Evolutionary conservation across 352 stramenopile genomes (phyloP), one percentile per base, ranked within the genome.

Genomic region (Phytophthora pisi): DNA sequence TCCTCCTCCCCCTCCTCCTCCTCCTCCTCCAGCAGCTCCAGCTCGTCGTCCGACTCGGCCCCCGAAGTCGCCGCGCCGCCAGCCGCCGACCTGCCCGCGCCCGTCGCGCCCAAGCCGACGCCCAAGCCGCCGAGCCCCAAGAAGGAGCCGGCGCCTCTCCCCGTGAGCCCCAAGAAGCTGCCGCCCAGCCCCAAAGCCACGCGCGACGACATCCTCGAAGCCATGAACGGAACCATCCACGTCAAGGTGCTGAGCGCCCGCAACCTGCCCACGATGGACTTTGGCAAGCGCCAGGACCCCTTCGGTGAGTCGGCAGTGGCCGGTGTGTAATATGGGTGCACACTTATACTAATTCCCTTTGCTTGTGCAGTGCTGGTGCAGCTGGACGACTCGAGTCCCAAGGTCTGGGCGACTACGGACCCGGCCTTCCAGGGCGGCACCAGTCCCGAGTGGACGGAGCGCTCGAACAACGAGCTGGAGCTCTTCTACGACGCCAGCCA

Each of bases 391-490:
- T 84, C 84, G 15, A 84, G 49, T 40, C 82, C 86, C 13, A 90
- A 87, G 56, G 74, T 72, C 9, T 88, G 74, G 70, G 86, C 74
- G 0, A 82, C 74, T 8, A 94, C 86, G 7, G 86, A 94, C 64
- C 86, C 86, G 4, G 79, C 76, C 23, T 86, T 86, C 51, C 72
- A 86, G 49, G 81, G 86, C 31, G 83, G 83, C 23, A 79, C 75
- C 9, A 83, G 74, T 40, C 83, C 87, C 2, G 79, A 92, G 30
- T 95, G 87, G 87, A 73, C 67, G 23, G 83, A 93, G 45, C 47
- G 74, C 50, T 68, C 78, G 20, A 93, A 92, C 78, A 89, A 89
- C 62, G 83, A 93, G 64, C 57, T 95, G n/a, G 87, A 95, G 69
- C 78, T 95, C 36, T 93, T 86, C 64, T 95, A 86, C 64, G 84